Base-by-base conservation (phyloP, 371 early-diverging fungal genomes). In the Massospora cicadina region DNA sequence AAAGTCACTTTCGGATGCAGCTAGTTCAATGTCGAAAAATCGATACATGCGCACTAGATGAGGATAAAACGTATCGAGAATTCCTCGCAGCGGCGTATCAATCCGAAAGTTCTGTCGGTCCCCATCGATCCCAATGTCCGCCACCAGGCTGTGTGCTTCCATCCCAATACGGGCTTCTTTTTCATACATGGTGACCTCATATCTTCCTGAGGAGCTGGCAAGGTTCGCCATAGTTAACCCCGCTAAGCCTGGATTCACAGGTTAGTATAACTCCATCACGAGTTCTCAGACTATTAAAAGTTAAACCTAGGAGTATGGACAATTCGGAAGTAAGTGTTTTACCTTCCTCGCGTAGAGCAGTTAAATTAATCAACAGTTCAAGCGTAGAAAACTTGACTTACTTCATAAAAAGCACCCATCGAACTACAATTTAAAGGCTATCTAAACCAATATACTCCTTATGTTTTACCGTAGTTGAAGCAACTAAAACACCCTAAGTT, bases 251-350 rank as follows among this genome's bases (percentile, higher is more conserved):
- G 26, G 21, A 57, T 57, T 57, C 25, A 57, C n/a, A 27, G 23
- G 28, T 57, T 58, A 30, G 73, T 75, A 70, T 80, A 43, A 43
- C 17, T 5, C 43, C 43, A 5, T 17, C 17, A 43, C 43, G 5
- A 10, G 10, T 43, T 43, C 5, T 43, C 5, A 10, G 43, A 43
- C 43, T 43, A 17, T 17, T 43, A n/a, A 10, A 5, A 43, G 5
- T 43, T 17, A 43, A 43, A 43, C 43, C 43, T 43, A n/a, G n/a
- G n/a, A n/a, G n/a, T n/a, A n/a, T n/a, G n/a, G n/a, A 5, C 43
- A 43, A 43, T 43, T 43, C 17, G 5, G 5, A 17, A 43, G 43
- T 10, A 43, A 43, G 5, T 5, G 10, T 43, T 43, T 43, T 43
- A 43, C 5, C 5, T 43, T 43, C 17, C 5, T 5, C 43, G 43